Evolutionary conservation across 768 basidiomycete species (phyloP).

Genomic region (Nidularia pulvinata): DNA sequence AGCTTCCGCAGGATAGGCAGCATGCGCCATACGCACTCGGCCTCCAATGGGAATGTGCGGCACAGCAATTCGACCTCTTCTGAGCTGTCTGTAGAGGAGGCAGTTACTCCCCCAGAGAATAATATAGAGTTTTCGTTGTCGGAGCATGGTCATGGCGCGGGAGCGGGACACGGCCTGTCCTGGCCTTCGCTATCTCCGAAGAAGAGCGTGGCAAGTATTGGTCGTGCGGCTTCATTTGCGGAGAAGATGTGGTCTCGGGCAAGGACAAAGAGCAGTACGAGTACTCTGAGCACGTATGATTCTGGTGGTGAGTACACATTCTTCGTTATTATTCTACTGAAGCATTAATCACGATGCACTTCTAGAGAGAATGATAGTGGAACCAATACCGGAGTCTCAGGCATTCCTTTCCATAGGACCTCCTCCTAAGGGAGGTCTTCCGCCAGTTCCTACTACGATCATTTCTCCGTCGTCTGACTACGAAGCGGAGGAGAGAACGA

Average conservation of each 20-base stretch:
- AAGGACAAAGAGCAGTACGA: conserved; percentile 53
- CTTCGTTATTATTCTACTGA: background rate
- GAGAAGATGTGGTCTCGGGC: conserved; percentile 57
- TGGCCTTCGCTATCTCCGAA: conserved; percentile 55
- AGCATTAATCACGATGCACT: background rate
- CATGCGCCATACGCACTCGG: conserved; percentile 30
- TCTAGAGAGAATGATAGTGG: conserved; percentile 1
- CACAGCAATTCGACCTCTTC: conserved; percentile 61
- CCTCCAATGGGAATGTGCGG: conserved; percentile 35
- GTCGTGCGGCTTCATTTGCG: conserved; percentile 59
- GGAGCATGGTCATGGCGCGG: conserved; percentile 23
- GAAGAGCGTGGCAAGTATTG: conserved; percentile 38
- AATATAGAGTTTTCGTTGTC: conserved; percentile 25
- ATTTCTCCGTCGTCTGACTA: background rate
- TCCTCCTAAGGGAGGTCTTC: background rate
- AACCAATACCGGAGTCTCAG: background rate
- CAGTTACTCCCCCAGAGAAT: conserved; percentile 58
- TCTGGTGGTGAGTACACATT: conserved; percentile 24
- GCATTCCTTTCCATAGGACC: background rate
- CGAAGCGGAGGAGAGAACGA: background rate
- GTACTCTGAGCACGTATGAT: conserved; percentile 34
- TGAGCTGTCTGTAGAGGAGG: conserved; percentile 68
- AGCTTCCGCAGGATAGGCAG: conserved; percentile 46
- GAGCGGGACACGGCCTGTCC: conserved; percentile 23
- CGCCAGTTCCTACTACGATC: background rate